These are phyloP conservation scores for Osmanthus fragrans DNA, from an alignment of 257 asterid genomes.

Conservation along the genomic window DNA sequence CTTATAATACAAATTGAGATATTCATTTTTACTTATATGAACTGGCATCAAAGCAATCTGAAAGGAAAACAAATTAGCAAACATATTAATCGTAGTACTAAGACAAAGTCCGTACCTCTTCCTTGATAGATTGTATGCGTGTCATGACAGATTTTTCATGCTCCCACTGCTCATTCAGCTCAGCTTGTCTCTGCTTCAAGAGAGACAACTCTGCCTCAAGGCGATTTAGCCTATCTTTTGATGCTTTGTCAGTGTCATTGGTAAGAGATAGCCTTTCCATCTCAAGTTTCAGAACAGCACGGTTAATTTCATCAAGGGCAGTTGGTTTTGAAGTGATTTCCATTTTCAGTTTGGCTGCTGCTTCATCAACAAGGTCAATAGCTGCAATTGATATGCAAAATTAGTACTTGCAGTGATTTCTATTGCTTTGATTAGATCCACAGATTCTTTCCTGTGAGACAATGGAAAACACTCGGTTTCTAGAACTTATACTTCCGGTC, in stretches of 20 bases:
- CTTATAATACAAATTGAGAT: neutral
- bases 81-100: neutral
- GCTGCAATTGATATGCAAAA: conserved; percentile 53
- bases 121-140: conserved; percentile 78
- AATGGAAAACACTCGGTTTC: neutral
- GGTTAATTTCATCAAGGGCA: conserved; percentile 88
- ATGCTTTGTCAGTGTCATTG: conserved; percentile 87
- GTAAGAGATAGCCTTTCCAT: conserved; percentile 93
- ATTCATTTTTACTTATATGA: neutral
- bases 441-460: neutral
- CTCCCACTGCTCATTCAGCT: conserved; percentile 92
- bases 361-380: conserved; percentile 93
- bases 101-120: conserved; percentile 58
- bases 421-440: neutral
- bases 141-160: conserved; percentile 89
- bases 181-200: conserved; percentile 75
- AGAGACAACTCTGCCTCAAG: conserved; percentile 79
- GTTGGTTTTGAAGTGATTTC: conserved; percentile 97
- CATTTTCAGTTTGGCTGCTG: conserved; percentile 97
- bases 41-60: neutral
- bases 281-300: conserved; percentile 84
- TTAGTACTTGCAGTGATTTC: neutral
- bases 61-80: neutral
- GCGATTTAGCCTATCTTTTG: conserved; percentile 80
- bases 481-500: neutral